These are phyloP conservation scores for Pythium dissotocum DNA, from an alignment of 352 stramenopile genomes.

Conservation along the genomic window DNA sequence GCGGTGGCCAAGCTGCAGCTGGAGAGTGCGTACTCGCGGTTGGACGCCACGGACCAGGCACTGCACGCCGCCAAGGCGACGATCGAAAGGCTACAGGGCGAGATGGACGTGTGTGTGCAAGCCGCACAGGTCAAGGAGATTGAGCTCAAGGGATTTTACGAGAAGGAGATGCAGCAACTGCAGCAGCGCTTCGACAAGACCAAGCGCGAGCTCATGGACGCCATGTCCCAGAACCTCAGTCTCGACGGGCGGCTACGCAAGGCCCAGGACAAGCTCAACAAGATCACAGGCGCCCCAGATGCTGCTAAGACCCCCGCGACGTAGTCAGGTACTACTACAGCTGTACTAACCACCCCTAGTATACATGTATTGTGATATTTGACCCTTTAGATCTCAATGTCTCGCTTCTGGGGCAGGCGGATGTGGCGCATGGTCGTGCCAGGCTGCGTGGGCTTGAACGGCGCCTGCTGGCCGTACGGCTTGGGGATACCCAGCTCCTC, in stretches of 20 bases:
- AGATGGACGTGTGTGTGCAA: conserved; percentile 33
- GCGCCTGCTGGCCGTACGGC: conserved; percentile 89
- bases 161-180: conserved; percentile 46
- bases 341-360: background rate
- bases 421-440: conserved; percentile 94
- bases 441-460: conserved; percentile 90
- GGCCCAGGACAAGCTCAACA: conserved; percentile 69
- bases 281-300: conserved; percentile 29
- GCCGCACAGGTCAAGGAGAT: conserved; percentile 37
- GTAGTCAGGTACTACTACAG: background rate
- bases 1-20: conserved; percentile 44
- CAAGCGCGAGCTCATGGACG: conserved; percentile 77
- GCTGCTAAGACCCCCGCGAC: background rate
- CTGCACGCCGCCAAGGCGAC: conserved; percentile 29
- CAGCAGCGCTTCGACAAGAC: conserved; percentile 72
- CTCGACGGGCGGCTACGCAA: conserved; percentile 67
- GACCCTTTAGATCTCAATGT: conserved; percentile 92
- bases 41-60: conserved; percentile 42
- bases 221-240: conserved; percentile 58
- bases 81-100: conserved; percentile 28
- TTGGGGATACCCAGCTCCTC: conserved; percentile 92
- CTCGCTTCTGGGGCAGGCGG: conserved; percentile 73
- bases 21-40: conserved; percentile 42
- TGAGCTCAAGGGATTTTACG: conserved; percentile 43
- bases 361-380: conserved; percentile 9